Conservation (phyloP, 768 basidiomycete species). For the Chalciporus pseudorubinellus region DNA sequence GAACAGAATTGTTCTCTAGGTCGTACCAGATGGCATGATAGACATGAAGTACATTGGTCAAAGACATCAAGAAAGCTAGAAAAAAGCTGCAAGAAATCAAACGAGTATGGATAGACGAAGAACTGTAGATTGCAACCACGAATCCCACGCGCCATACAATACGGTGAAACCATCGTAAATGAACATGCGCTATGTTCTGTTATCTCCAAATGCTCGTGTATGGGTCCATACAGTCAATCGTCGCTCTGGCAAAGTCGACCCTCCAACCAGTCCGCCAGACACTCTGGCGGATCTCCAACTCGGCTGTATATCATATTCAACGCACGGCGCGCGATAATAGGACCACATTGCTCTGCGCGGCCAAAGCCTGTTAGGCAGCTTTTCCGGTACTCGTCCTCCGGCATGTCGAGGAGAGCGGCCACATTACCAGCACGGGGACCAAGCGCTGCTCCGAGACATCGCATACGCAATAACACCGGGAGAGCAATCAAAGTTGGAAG, state of each 20-base stretch:
- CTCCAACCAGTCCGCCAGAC: conserved; percentile 49
- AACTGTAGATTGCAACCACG: neutral
- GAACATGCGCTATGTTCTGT: neutral
- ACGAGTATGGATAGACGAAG: neutral
- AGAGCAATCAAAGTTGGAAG: conserved; percentile 75
- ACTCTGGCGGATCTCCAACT: conserved; percentile 29
- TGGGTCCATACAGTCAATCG: conserved; percentile 19
- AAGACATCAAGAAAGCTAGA: neutral
- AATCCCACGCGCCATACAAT: neutral
- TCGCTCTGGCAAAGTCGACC: conserved; percentile 12
- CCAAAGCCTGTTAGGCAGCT: conserved; percentile 74
- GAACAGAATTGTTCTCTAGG: too few relatives aligned
- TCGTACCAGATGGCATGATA: too few relatives aligned
- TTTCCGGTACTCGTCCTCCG: conserved; percentile 63
- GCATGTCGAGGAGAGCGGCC: conserved; percentile 52
- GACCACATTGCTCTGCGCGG: conserved; percentile 71
- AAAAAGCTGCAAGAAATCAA: neutral
- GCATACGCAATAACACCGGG: conserved; percentile 57
- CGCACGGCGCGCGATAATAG: conserved; percentile 54
- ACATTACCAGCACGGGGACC: conserved; percentile 34
- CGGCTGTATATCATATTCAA: conserved; percentile 45
- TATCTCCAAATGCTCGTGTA: neutral
- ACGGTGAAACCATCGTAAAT: neutral
- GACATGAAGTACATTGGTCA: too few relatives aligned
- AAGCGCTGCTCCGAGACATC: conserved; percentile 23